phyloP scores from a whole-genome alignment of 23 red algal genomes.

The Gracilaria gracilis region DNA sequence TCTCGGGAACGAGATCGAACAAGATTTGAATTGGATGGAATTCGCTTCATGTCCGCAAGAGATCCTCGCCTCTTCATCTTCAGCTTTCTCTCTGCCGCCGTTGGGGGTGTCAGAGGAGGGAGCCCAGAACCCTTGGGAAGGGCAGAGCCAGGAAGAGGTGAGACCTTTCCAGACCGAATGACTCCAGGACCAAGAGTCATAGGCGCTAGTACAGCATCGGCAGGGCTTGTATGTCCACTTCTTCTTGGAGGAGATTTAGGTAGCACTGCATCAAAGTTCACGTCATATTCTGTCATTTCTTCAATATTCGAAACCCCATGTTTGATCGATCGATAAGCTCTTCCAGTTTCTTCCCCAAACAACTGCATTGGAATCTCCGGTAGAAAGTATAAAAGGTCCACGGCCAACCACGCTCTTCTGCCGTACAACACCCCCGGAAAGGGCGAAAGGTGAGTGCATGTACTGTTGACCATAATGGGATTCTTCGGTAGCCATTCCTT shows the following conservation, averaged over 20 bases:
- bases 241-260: constrained; percentile 90
- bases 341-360: constrained; percentile 88
- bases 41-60: constrained; percentile 68
- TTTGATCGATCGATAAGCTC: constrained; percentile 85
- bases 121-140: constrained; percentile 11
- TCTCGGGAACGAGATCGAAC: constrained; percentile 88
- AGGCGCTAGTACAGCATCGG: constrained; percentile 43
- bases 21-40: constrained; percentile 69
- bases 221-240: constrained; percentile 71
- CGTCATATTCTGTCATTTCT: constrained; percentile 89
- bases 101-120: constrained; percentile 53
- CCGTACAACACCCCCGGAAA: constrained; percentile 94
- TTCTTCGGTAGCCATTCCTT: constrained; percentile 79
- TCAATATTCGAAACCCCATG: constrained; percentile 73
- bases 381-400: constrained; percentile 93
- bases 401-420: constrained; percentile 93
- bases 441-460: constrained; percentile 93
- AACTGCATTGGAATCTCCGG: constrained; percentile 90
- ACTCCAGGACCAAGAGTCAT: constrained; percentile 48
- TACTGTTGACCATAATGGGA: constrained; percentile 88
- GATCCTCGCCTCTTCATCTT: constrained; percentile 68
- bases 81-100: constrained; percentile 41
- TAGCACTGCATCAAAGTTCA: constrained; percentile 93
- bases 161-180: constrained; percentile 6
- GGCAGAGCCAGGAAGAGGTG: constrained; percentile 38